These are phyloP conservation scores for Thalassiosira ordinaria DNA, from an alignment of 352 stramenopile genomes.

Conservation along the genomic window DNA sequence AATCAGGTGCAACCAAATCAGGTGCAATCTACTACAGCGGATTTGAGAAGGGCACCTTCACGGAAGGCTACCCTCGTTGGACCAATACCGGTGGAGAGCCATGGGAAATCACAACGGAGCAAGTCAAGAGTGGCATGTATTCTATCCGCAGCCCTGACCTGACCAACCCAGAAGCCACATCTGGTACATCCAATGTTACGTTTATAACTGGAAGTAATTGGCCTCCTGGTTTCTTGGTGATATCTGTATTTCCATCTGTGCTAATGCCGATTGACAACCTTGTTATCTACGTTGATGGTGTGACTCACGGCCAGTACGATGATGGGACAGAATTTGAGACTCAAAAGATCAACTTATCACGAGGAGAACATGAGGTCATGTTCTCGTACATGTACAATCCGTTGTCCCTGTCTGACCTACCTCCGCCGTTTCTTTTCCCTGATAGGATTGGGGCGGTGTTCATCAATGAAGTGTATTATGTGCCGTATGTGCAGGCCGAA, in stretches of 20 bases:
- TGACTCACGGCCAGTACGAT: neutral
- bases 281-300: constrained; percentile 24
- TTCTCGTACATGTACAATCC: constrained; percentile 33
- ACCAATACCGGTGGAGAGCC: constrained; percentile 12
- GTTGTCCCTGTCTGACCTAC: neutral
- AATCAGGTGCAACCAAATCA: too few relatives aligned
- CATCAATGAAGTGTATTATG: constrained; percentile 35
- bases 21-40: constrained; percentile 36
- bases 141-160: constrained; percentile 23
- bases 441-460: constrained; percentile 10
- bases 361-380: constrained; percentile 7
- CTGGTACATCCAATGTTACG: constrained; percentile 12
- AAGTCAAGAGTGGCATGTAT: constrained; percentile 15
- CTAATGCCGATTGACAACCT: constrained; percentile 22
- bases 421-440: neutral
- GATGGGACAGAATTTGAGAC: neutral
- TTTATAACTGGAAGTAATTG: constrained; percentile 1
- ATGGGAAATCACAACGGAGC: constrained; percentile 21
- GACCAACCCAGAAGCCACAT: neutral
- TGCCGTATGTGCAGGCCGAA: too few relatives aligned
- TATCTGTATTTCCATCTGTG: constrained; percentile 9
- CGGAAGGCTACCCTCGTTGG: constrained; percentile 15
- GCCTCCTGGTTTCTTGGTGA: neutral
- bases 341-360: neutral
- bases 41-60: constrained; percentile 49